phyloP scores from a whole-genome alignment of 495 filamentous ascomycete species.

The Xylaria scruposa region DNA sequence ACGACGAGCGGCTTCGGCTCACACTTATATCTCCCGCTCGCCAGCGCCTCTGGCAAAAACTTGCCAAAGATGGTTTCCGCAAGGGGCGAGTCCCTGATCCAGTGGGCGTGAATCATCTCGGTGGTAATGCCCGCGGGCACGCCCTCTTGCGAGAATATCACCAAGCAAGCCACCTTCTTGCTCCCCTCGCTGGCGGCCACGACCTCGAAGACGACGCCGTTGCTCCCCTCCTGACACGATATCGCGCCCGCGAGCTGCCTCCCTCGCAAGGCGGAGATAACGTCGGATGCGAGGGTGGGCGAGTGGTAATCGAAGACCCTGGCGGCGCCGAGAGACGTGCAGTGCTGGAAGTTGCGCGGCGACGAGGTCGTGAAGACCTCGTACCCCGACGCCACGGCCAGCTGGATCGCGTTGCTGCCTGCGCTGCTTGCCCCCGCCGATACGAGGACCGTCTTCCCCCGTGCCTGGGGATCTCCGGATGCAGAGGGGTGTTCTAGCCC shows the following conservation, averaged over 20 bases:
- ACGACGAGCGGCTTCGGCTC: slow-evolving; percentile 33
- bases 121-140: slow-evolving; percentile 33
- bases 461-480: background rate
- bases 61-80: slow-evolving; percentile 29
- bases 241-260: slow-evolving; percentile 30
- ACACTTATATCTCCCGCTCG: slow-evolving; percentile 28
- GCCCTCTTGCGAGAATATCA: slow-evolving; percentile 27
- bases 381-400: slow-evolving; percentile 64
- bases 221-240: slow-evolving; percentile 20
- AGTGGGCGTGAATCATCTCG: slow-evolving; percentile 36
- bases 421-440: slow-evolving; percentile 65
- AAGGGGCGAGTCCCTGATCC: slow-evolving; percentile 35
- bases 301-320: slow-evolving; percentile 63
- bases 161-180: slow-evolving; percentile 39
- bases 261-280: slow-evolving; percentile 42
- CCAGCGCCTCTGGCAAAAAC: slow-evolving; percentile 34
- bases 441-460: slow-evolving; percentile 52
- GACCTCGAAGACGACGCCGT: slow-evolving; percentile 30
- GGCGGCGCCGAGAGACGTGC: slow-evolving; percentile 61
- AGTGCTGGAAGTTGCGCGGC: slow-evolving; percentile 59
- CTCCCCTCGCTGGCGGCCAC: slow-evolving; percentile 28
- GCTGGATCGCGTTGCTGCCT: slow-evolving; percentile 68
- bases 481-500: slow-evolving; percentile 32
- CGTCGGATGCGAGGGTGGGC: slow-evolving; percentile 37
- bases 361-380: slow-evolving; percentile 65